These are phyloP conservation scores for Rubroshorea leprosula DNA, from an alignment of 345 rosid species.

Conservation along the genomic window DNA sequence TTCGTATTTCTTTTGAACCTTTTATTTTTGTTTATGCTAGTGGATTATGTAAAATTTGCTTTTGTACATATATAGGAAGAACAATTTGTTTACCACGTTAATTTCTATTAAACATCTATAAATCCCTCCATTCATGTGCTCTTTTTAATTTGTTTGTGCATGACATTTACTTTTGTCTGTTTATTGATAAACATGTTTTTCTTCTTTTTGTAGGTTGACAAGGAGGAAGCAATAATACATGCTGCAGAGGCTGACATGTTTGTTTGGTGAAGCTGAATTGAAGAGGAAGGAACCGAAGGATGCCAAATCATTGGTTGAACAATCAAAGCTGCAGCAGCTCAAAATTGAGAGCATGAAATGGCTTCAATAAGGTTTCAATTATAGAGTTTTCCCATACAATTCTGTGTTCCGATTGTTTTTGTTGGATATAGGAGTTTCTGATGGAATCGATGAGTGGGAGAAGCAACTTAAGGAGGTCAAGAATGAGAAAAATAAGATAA, in stretches of 20 bases:
- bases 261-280: slow-evolving; percentile 53
- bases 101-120: no score
- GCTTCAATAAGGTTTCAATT: not conserved
- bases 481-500: slow-evolving; percentile 59
- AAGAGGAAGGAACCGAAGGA: slow-evolving; percentile 72
- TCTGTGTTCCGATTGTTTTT: slow-evolving; percentile 19
- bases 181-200: not conserved
- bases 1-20: not conserved
- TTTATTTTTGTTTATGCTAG: no score
- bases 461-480: slow-evolving; percentile 54
- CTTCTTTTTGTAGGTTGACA: slow-evolving; percentile 61
- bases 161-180: no score
- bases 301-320: slow-evolving; percentile 56
- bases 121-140: no score
- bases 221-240: slow-evolving; percentile 75
- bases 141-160: no score
- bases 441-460: slow-evolving; percentile 44
- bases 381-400: slow-evolving; percentile 2
- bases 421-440: slow-evolving; percentile 49
- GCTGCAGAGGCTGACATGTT: slow-evolving; percentile 54
- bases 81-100: no score
- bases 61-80: no score
- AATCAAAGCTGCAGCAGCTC: slow-evolving; percentile 47
- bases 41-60: no score
- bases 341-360: slow-evolving; percentile 38